Evolutionary conservation across 2,329 filamentous ascomycete genomes (phyloP).

Genomic region (Sporothrix pseudoabietina): DNA sequence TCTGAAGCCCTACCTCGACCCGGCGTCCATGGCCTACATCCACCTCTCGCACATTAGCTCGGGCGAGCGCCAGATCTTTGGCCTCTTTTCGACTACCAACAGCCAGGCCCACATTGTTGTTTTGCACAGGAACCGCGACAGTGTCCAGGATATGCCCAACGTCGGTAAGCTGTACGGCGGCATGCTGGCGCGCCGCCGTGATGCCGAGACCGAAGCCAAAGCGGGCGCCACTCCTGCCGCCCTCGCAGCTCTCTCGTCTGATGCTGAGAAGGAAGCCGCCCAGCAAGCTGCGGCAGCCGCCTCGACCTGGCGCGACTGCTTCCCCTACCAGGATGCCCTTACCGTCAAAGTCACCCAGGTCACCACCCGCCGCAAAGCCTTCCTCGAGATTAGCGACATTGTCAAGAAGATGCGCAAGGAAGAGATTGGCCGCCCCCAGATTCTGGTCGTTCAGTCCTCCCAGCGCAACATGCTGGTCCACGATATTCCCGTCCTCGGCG

Average conservation of each 20-base stretch:
- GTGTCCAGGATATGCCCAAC: slow-evolving; percentile 81
- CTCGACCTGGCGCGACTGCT: slow-evolving; percentile 75
- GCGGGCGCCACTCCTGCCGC: slow-evolving; percentile 13
- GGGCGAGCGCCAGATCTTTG: slow-evolving; percentile 90
- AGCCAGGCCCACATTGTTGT: slow-evolving; percentile 83
- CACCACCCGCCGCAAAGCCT: slow-evolving; percentile 83
- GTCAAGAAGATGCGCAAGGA: slow-evolving; percentile 90
- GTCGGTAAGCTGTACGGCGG: slow-evolving; percentile 86
- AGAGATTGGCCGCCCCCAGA: slow-evolving; percentile 71
- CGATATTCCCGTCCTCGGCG: slow-evolving; percentile 79
- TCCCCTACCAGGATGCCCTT: slow-evolving; percentile 83
- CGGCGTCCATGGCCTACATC: slow-evolving; percentile 76
- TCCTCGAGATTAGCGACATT: slow-evolving; percentile 83
- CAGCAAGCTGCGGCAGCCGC: slow-evolving; percentile 65
- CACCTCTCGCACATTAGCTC: slow-evolving; percentile 92
- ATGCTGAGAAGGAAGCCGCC: slow-evolving; percentile 29
- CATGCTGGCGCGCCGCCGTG: slow-evolving; percentile 65
- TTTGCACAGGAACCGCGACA: slow-evolving; percentile 79
- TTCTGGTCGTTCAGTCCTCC: slow-evolving; percentile 89
- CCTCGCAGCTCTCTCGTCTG: slow-evolving; percentile 14
- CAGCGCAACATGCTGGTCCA: slow-evolving; percentile 79
- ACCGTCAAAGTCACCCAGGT: slow-evolving; percentile 86
- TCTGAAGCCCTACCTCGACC: slow-evolving; percentile 69
- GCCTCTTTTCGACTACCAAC: slow-evolving; percentile 81
- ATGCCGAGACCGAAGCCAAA: slow-evolving; percentile 53